A percentile compares a stretch with the other conserved stretches of the same genome.
phyloP scores from a whole-genome alignment of 2,329 filamentous ascomycete genomes.

The Samsoniella hepiali region DNA sequence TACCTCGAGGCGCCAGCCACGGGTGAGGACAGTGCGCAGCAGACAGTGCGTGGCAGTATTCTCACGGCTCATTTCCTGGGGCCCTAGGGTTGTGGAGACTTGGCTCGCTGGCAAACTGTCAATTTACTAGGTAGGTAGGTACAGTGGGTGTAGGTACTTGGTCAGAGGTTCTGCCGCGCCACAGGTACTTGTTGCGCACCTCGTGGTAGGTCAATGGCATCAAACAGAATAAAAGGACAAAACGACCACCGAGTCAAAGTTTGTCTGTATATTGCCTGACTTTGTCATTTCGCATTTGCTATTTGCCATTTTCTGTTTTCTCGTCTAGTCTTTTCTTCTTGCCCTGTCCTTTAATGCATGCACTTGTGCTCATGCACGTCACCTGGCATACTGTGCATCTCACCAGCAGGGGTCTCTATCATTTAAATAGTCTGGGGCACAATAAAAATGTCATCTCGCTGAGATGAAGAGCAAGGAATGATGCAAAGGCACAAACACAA shows the following conservation, averaged over 20 bases:
- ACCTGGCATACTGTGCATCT: slow-evolving; percentile 1
- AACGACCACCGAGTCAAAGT: too few species aligned
- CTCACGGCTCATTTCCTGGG: background rate
- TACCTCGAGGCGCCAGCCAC: background rate
- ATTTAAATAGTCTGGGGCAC: slow-evolving; percentile 1
- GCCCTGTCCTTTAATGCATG: background rate
- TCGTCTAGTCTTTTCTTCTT: background rate
- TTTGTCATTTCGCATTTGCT: too few species aligned
- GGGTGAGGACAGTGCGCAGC: background rate
- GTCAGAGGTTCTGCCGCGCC: background rate
- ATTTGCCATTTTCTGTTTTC: too few species aligned
- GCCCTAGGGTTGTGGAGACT: slow-evolving; percentile 4
- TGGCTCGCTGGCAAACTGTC: background rate
- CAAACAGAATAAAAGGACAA: too few species aligned
- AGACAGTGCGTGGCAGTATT: background rate
- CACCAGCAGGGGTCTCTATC: background rate
- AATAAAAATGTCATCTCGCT: background rate
- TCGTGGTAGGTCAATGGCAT: background rate
- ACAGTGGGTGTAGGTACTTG: background rate
- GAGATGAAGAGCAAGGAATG: too few species aligned
- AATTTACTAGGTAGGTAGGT: background rate
- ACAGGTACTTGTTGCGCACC: background rate
- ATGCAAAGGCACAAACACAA: too few species aligned
- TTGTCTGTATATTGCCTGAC: too few species aligned
- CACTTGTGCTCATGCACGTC: background rate